Conservation (phyloP, 345 rosid genomes). For the Murraya paniculata region DNA sequence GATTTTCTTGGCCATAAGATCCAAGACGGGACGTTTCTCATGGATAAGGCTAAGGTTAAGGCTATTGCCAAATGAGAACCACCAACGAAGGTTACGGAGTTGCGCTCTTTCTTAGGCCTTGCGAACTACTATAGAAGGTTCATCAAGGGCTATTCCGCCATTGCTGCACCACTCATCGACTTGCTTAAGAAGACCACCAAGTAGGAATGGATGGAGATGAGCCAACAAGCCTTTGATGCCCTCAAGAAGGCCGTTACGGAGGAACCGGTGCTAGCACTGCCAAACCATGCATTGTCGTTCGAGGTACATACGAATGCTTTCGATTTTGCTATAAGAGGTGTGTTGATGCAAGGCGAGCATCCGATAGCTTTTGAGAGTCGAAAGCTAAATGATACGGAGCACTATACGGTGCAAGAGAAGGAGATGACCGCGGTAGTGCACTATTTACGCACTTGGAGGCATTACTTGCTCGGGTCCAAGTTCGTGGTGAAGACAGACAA, state of each 20-base stretch:
- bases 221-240: background rate
- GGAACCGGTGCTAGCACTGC: background rate
- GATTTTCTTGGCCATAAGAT: too few relatives aligned
- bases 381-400: background rate
- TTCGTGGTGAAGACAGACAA: background rate
- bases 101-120: background rate
- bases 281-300: background rate
- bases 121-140: constrained; percentile 4
- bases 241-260: background rate
- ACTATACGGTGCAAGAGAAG: background rate
- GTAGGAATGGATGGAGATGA: background rate
- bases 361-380: background rate
- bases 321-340: background rate
- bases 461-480: background rate
- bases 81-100: too few relatives aligned
- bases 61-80: too few relatives aligned
- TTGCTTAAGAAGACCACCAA: background rate
- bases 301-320: background rate
- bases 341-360: background rate
- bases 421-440: fast-evolving
- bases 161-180: background rate
- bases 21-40: too few relatives aligned
- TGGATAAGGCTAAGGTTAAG: too few relatives aligned
- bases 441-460: background rate
- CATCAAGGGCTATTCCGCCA: background rate